A percentile compares a stretch with the other conserved stretches of the same genome.
Evolutionary conservation across 805 yeast species (phyloP).

Genomic region (Candida pini): DNA sequence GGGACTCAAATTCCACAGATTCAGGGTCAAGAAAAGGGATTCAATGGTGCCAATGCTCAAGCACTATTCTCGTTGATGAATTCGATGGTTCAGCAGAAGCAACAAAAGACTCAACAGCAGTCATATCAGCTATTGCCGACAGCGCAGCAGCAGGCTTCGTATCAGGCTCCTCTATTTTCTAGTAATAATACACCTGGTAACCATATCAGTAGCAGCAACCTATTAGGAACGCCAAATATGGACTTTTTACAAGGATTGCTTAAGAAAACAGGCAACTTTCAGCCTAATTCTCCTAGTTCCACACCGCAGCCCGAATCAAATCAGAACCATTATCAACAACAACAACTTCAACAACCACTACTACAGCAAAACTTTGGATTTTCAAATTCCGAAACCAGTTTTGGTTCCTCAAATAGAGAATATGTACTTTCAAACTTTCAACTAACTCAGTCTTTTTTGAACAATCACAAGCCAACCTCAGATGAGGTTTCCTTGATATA

Average conservation of each 20-base stretch:
- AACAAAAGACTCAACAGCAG: background rate
- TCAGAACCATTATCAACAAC: constrained; percentile 27
- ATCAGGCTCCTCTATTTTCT: background rate
- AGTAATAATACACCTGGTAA: constrained; percentile 1
- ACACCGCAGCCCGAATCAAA: constrained; percentile 8
- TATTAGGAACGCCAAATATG: constrained; percentile 8
- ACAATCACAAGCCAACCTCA: constrained; percentile 30
- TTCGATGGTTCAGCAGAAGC: constrained; percentile 13
- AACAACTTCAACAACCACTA: constrained; percentile 1
- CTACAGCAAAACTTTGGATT: constrained; percentile 9
- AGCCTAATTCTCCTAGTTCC: background rate
- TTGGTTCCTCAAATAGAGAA: constrained; percentile 7
- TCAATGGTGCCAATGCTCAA: constrained; percentile 13
- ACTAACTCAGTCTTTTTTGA: constrained; percentile 33
- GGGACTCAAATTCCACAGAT: constrained; percentile 2
- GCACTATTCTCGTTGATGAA: constrained; percentile 22
- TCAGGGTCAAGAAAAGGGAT: background rate
- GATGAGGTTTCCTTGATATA: constrained; percentile 39
- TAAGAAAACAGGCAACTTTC: constrained; percentile 6
- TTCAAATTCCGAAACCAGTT: too few species aligned
- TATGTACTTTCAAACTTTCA: constrained; percentile 19
- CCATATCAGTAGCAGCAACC: constrained; percentile 4
- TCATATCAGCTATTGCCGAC: constrained; percentile 1
- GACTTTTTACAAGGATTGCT: constrained; percentile 12
- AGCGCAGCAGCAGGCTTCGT: constrained; percentile 3